Conservation (phyloP, 176 grass and related monocot genomes). For the Stipa capillata region DNA sequence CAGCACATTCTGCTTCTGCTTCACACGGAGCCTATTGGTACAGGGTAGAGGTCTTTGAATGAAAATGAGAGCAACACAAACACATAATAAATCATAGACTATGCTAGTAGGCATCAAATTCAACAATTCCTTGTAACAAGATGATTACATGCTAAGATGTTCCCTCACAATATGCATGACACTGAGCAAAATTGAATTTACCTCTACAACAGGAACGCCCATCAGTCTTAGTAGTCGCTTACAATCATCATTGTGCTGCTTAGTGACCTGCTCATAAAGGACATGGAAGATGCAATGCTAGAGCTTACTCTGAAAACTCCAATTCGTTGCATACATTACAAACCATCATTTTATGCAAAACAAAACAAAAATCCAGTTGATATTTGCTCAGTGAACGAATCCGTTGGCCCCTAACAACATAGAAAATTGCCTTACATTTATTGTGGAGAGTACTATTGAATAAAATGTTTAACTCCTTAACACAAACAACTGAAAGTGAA, state of each 20-base stretch:
- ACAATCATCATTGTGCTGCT: constrained; percentile 96
- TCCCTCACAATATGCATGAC: not conserved
- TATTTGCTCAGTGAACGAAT: not conserved
- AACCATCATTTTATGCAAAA: not conserved
- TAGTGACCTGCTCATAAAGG: constrained; percentile 61
- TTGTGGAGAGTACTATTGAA: not conserved
- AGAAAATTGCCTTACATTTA: not conserved
- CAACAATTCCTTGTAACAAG: not conserved
- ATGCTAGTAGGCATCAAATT: not conserved
- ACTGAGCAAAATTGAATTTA: constrained; percentile 33
- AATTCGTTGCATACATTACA: not conserved
- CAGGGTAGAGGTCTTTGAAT: not conserved
- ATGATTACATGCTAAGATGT: not conserved
- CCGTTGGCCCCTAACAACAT: not conserved
- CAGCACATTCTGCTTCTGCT: constrained; percentile 94
- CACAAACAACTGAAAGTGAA: not conserved
- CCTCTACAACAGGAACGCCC: constrained; percentile 97
- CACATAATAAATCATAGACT: no score
- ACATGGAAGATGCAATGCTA: not conserved
- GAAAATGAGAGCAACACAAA: not conserved
- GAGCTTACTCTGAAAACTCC: not conserved
- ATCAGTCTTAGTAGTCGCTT: constrained; percentile 86
- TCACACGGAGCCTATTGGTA: constrained; percentile 72
- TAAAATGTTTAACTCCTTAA: not conserved
- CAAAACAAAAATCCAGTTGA: not conserved